Evolutionary conservation across 148 eudicot genomes (phyloP).

Genomic region (Chenopodium berlandieri): DNA sequence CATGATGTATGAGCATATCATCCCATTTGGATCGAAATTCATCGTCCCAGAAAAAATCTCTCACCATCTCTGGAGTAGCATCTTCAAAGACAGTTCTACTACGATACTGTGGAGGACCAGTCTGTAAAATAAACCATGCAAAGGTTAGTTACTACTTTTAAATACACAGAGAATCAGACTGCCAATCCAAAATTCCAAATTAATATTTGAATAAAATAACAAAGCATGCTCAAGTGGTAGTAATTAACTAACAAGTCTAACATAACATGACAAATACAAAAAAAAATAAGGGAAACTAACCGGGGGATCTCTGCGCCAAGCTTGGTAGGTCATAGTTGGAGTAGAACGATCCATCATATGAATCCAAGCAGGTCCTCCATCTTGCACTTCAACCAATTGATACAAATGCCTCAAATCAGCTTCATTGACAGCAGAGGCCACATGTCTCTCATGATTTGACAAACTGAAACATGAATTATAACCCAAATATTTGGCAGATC

Average conservation of each 20-base stretch:
- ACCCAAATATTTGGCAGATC: neutral
- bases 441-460: conserved; percentile 2
- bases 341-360: conserved; percentile 14
- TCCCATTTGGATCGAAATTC: conserved; percentile 11
- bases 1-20: conserved; percentile 11
- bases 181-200: neutral
- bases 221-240: neutral
- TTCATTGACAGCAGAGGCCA: conserved; percentile 10
- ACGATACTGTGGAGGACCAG: conserved; percentile 17
- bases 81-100: conserved; percentile 14
- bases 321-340: conserved; percentile 11
- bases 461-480: neutral
- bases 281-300: neutral
- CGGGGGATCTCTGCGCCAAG: conserved; percentile 16
- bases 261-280: neutral
- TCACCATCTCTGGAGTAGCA: conserved; percentile 16
- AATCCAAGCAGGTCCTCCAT: conserved; percentile 12
- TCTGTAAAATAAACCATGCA: neutral
- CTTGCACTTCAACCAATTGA: conserved; percentile 12
- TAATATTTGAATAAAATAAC: neutral
- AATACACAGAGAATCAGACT: neutral
- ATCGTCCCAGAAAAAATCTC: conserved; percentile 16
- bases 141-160: neutral
- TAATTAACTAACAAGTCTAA: neutral
- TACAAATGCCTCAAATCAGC: conserved; percentile 11